Percentiles rank a stretch among this genome's conserved stretches.
phyloP scores from a whole-genome alignment of 306 rosid genomes.

The Rosa multiflora region DNA sequence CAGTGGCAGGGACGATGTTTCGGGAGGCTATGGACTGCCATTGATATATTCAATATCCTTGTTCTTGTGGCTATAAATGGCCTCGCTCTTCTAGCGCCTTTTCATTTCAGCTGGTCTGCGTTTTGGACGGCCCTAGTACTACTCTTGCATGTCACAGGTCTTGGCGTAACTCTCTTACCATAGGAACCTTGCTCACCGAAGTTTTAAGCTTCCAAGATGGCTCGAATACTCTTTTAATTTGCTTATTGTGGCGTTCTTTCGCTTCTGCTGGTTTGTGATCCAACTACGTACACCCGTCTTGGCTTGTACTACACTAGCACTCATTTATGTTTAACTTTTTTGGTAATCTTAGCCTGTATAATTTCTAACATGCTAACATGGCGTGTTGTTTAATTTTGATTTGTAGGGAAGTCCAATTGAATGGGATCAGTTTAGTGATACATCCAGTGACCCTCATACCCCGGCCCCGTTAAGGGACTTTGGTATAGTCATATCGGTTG shows the following conservation, averaged over 20 bases:
- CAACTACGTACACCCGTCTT: too few species aligned
- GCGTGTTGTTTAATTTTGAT: too few species aligned
- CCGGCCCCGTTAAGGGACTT: neutral
- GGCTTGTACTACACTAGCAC: too few species aligned
- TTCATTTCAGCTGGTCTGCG: constrained; percentile 63
- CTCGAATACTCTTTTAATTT: constrained; percentile 60
- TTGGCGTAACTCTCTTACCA: constrained; percentile 77
- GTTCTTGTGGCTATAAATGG: neutral
- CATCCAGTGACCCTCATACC: neutral
- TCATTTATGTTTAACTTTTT: too few species aligned
- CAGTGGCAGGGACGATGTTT: neutral
- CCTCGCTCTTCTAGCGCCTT: constrained; percentile 56
- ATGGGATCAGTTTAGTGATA: neutral
- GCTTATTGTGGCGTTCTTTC: constrained; percentile 78
- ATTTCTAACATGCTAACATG: too few species aligned
- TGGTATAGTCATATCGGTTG: neutral
- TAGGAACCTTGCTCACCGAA: constrained; percentile 40
- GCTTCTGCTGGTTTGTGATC: constrained; percentile 67
- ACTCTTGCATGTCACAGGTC: constrained; percentile 53
- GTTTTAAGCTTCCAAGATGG: constrained; percentile 72
- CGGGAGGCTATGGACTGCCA: neutral
- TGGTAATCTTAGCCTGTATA: too few species aligned
- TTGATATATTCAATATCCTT: neutral
- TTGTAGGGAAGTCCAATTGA: neutral
- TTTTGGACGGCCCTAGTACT: constrained; percentile 58